Conservation (phyloP, 305 asterid genomes). For the Nicotiana rustica region DNA sequence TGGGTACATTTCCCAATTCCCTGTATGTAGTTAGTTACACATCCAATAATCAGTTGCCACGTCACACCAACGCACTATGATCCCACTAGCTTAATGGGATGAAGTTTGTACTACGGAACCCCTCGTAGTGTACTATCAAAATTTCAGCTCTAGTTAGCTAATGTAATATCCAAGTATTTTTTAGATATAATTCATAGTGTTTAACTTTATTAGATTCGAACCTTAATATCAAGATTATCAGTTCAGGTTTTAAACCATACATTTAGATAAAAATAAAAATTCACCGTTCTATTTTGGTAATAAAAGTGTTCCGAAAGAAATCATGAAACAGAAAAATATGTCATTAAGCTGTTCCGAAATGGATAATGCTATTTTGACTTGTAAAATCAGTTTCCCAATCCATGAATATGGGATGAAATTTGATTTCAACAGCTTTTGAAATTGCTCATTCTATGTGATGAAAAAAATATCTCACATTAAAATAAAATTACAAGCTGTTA, state of each 20-base stretch:
- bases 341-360: not conserved
- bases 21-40: constrained; percentile 25
- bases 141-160: not conserved
- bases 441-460: not conserved
- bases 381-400: not conserved
- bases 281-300: not conserved
- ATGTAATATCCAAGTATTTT: not conserved
- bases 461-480: not conserved
- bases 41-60: constrained; percentile 37
- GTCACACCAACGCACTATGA: constrained; percentile 31
- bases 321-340: not conserved
- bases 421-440: not conserved
- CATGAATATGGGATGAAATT: constrained; percentile 13
- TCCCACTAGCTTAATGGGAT: not conserved
- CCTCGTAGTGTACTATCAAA: not conserved
- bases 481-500: not conserved
- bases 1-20: constrained; percentile 29
- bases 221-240: not conserved
- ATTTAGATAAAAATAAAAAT: not conserved
- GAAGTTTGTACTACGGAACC: not conserved
- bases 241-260: not conserved
- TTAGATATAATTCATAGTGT: not conserved
- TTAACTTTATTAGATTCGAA: not conserved
- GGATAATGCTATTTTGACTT: not conserved
- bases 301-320: not conserved